Evolutionary conservation across 176 grass and related monocot species (phyloP).

Genomic region (Eragrostis nindensis): DNA sequence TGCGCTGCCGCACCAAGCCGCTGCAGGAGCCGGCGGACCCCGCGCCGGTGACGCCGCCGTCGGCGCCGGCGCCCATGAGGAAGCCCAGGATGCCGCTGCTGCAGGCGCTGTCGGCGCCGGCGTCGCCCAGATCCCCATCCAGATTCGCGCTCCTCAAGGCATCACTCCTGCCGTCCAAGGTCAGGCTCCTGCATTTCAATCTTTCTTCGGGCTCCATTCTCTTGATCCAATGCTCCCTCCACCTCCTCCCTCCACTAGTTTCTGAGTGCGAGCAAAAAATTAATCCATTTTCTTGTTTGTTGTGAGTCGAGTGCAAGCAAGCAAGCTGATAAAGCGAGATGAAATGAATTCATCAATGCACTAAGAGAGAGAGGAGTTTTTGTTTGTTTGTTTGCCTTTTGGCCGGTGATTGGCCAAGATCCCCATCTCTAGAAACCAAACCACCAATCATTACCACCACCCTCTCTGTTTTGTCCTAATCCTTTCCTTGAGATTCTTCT

Average conservation of each 20-base stretch:
- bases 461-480: conserved; percentile 58
- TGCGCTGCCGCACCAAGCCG: conserved; percentile 60
- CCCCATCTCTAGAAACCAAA: conserved; percentile 23
- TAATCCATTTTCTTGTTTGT: neutral
- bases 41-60: conserved; percentile 22
- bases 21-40: conserved; percentile 32
- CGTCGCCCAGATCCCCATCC: conserved; percentile 90
- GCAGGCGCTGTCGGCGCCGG: conserved; percentile 67
- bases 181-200: neutral
- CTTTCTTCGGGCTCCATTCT: neutral
- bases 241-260: neutral
- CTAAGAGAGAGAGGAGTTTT: neutral
- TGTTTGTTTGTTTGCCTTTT: conserved; percentile 16
- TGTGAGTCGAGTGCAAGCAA: neutral
- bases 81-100: conserved; percentile 56
- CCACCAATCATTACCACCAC: conserved; percentile 47
- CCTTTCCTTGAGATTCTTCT: conserved; percentile 48
- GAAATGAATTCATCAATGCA: neutral
- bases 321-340: neutral
- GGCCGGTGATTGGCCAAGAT: conserved; percentile 33
- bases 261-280: neutral
- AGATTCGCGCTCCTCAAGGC: conserved; percentile 88
- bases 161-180: conserved; percentile 68
- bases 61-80: conserved; percentile 4
- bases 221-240: conserved; percentile 5